Evolutionary conservation across 2,329 filamentous ascomycete species (phyloP), one percentile per base, ranked within the genome.

Genomic region (Cryoendolithus antarcticus): DNA sequence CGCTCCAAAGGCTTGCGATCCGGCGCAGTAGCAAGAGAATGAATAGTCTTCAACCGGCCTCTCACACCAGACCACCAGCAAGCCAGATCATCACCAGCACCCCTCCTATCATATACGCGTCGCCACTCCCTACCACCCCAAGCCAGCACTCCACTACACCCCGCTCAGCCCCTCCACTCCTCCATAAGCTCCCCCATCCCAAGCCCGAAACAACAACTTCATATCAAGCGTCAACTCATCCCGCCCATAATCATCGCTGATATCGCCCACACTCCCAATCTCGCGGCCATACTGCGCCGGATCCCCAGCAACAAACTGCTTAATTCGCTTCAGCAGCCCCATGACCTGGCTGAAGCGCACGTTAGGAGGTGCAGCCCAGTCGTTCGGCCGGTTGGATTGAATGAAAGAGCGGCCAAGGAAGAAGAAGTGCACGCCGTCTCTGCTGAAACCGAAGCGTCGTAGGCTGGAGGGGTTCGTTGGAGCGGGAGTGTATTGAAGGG

Each of bases 341-440:
- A 81, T 75, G 38, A 79, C 67, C 45, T 75, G 71, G 41, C 64
- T 62, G 47, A 81, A 75, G 9, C 76, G 69, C 42, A 67, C 60
- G 50, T 82, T 76, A 4, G 74, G 63, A 9, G 69, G 60, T 47
- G 72, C 59, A 36, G 71, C 67, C 51, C 74, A 66, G 51, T 78
- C 72, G 12, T 47, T 46, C 6, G 54, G 45, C 11, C 53, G 51
- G 32, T 54, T 52, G 44, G 74, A 72, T 53, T 76, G 74, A 39
- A 84, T 61, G 51, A 83, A 67, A 50, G 75, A 71, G 44, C 72
- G 79, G 10, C 77, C 80, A 32, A 85, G 66, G 69, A 76, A 85
- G 62, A 79, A 85, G 56, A 80, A 85, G 50, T 82, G 79, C 9
- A 83, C 72, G 2, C 72, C 80, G 50, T 85, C 80, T 36, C 79